Evolutionary conservation across 352 stramenopile species (phyloP), one percentile per base, ranked within the genome.

Genomic region (Globisporangium middletonii): DNA sequence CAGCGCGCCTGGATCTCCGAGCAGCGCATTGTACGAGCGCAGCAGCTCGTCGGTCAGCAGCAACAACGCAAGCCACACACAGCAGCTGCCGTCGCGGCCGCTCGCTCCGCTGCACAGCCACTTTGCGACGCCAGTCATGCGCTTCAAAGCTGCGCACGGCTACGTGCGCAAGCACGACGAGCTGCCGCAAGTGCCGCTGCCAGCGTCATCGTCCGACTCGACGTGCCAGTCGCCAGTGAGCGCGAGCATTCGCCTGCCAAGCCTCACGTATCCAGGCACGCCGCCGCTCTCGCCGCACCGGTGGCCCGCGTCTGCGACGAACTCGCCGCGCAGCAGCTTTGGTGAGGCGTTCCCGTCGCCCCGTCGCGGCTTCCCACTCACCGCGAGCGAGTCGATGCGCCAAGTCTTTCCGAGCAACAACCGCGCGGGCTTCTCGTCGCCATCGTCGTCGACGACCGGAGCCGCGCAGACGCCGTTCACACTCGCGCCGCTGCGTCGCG

Each of bases 61-160:
- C 48, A 19, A 9, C 35, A 46, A 19, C 53, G 41, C 27, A 6
- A 42, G 11, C 38, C 7, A 46, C 6, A 50, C 51, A 8, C 49
- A 50, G 11, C 57, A 51, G 13, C 48, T 44, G 7, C 50, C 2
- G 5, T 41, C 57, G 16, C 50, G 33, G 1, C 49, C 52, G 26
- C 55, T 75, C 30, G 62, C 62, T 8, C 57, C 69, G 35, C 60
- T 83, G 27, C 53, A 50, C 7, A 84, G 68, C 51, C 69, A 79
- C 50, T 72, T 79, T 55, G 35, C 43, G 49, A 82, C 77, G 53
- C 75, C 73, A 19, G 47, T 86, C 11, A 81, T 64, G 57, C 73
- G 80, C 4, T 90, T 90, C 60, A 86, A 85, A 55, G 73, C 85
- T 45, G 68, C 68, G 38, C 73, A 87, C 13, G 80, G 77, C 26